Base-by-base conservation (phyloP, 1,139 yeast genomes). In the Blastobotrys ciferrii region DNA sequence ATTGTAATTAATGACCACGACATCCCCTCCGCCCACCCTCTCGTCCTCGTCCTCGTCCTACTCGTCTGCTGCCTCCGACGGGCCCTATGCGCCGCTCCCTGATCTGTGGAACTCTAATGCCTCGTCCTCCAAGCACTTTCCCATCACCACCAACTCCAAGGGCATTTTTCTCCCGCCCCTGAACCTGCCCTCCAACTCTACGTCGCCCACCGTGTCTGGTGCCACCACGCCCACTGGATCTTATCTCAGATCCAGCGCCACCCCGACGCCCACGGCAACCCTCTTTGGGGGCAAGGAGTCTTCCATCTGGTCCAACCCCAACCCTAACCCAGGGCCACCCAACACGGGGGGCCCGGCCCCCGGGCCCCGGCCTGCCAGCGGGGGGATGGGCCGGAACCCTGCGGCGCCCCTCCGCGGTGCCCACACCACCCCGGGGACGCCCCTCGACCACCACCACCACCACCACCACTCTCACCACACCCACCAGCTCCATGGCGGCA, bases 21-120 rank as follows among this genome's bases (percentile, higher is more conserved):
- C 56, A 15, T 50, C 55, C 23, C 53, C 55, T 12, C 52, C 55
- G 28, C 43, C 43, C 5, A 40, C 43, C 18, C 45, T 47, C 15
- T 38, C 49, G 37, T 39, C 46, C 9, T 41, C 51, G 38, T 44
- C 45, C n/a, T 43, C 50, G 28, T 33, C 32, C 45, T 38, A 38
- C 46, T 33, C 54, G 12, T 48, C 55, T 11, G 25, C 55, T 11
- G 25, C 53, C 19, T 49, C 53, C 19, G 59, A 57, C 46, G 48
- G 47, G 32, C 57, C 57, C 36, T 57, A 53, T 45, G 54, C 53
- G n/a, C 58, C 59, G n/a, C 43, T 58, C 39, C 57, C 58, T 15
- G 62, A 60, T 38, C 54, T 64, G 15, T 63, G 67, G 68, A 61
- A 61, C 40, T 31, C 54, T 60, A 23, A 58, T 63, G 28, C 23